Evolutionary conservation across 2,329 filamentous ascomycete genomes (phyloP).

Genomic region (Stemphylium lycopersici): DNA sequence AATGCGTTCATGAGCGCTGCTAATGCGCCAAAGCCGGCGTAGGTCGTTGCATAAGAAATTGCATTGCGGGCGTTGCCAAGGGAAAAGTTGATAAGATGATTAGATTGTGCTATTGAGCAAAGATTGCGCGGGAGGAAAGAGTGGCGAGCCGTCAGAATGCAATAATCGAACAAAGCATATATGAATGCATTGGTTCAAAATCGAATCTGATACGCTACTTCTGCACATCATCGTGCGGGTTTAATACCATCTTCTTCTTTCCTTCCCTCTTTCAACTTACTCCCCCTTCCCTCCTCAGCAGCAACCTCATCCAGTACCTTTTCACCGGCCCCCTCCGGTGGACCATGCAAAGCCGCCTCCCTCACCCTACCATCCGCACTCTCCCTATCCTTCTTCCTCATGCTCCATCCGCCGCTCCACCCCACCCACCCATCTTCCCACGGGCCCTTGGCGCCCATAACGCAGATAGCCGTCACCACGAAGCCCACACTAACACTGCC

Average conservation of each 20-base stretch:
- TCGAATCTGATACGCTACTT: background rate
- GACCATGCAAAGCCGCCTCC: slow-evolving; percentile 20
- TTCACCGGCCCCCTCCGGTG: slow-evolving; percentile 20
- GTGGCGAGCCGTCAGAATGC: background rate
- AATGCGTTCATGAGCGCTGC: slow-evolving; percentile 23
- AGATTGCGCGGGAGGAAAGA: background rate
- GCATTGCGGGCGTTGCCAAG: too few relatives aligned
- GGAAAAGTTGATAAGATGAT: background rate
- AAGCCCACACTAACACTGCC: slow-evolving; percentile 64
- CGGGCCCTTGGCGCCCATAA: slow-evolving; percentile 59
- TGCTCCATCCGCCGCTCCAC: slow-evolving; percentile 64
- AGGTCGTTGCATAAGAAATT: background rate
- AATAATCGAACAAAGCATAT: background rate
- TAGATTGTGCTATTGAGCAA: background rate
- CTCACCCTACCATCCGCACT: slow-evolving; percentile 50
- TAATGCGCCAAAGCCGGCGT: slow-evolving; percentile 17
- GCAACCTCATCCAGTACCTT: slow-evolving; percentile 34
- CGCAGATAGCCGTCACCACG: slow-evolving; percentile 55
- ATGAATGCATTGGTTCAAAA: background rate
- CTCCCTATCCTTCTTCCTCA: slow-evolving; percentile 51
- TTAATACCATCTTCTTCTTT: background rate
- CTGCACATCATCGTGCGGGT: background rate
- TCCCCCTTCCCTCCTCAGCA: slow-evolving; percentile 38
- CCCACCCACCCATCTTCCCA: slow-evolving; percentile 65
- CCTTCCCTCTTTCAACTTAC: slow-evolving; percentile 11